Conservation (phyloP, 345 rosid species). For the Brassica cretica region DNA sequence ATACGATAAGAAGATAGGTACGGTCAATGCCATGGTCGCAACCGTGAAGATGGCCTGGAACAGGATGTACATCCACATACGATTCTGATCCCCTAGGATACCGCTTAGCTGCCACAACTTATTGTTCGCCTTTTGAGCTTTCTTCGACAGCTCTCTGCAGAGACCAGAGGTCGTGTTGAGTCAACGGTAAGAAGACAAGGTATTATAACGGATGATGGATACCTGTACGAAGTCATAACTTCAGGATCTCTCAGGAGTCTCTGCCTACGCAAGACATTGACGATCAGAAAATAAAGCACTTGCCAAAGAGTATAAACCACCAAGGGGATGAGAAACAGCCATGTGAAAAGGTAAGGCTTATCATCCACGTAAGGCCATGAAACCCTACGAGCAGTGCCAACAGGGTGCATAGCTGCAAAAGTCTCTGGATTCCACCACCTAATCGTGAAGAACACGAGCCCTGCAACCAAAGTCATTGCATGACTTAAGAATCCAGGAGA, state of each 20-base stretch:
- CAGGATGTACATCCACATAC: constrained; percentile 73
- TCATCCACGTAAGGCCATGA: constrained; percentile 95
- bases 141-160: constrained; percentile 77
- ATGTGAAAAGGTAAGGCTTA: constrained; percentile 66
- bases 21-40: constrained; percentile 91
- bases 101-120: constrained; percentile 87
- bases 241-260: constrained; percentile 93
- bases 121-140: constrained; percentile 86
- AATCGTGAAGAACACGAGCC: constrained; percentile 89
- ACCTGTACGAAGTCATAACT: constrained; percentile 99
- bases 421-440: constrained; percentile 98
- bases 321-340: constrained; percentile 90
- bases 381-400: constrained; percentile 59
- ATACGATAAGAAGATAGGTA: constrained; percentile 86
- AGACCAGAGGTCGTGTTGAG: constrained; percentile 10
- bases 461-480: constrained; percentile 43
- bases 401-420: constrained; percentile 88
- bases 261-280: constrained; percentile 87
- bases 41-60: constrained; percentile 80
- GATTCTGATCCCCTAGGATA: constrained; percentile 81
- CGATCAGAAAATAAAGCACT: constrained; percentile 81
- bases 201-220: not conserved
- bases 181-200: not conserved
- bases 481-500: not conserved
- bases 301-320: constrained; percentile 91